Base-by-base conservation (phyloP, 1,284 basidiomycete genomes). In the Ceratobasidium sp. region DNA sequence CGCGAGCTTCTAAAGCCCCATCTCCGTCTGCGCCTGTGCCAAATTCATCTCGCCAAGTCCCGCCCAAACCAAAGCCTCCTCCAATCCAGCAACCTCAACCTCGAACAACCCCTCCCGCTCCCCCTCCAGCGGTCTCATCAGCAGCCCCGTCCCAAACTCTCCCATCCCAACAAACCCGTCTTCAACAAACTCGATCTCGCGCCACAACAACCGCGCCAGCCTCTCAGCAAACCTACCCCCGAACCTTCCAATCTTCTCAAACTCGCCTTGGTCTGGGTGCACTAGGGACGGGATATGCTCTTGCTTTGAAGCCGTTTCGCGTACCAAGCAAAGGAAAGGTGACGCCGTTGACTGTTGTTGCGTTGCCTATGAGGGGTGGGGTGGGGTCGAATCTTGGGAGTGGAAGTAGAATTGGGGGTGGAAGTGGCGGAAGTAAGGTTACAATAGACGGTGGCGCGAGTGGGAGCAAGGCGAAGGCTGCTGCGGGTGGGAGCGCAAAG, bases 191-290 rank as follows among this genome's bases (percentile, higher is more conserved):
- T 11, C 35, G 35, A 38, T 5, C 6, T 11, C 35, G 35, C 35
- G 35, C 35, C 35, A 38, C 35, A 4, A 38, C 35, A 11, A 38
- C 35, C 6, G 35, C 35, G 11, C 63, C 47, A 23, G 44, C 47
- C 28, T 54, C 63, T 28, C 41, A 46, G 9, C 55, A 44, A 23
- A 21, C 21, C 14, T 41, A 43, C n/a, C 38, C 57, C 21, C 63
- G 63, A 35, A 47, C 32, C 11, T 66, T 57, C 28, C 18, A 50
- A 8, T 69, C 64, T 1, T 69, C 64, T n/a, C 64, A 69, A 32
- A 46, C 64, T 4, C 50, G 64, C n/a, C 64, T 69, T 13, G 64
- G 64, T 9, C n/a, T 69, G 14, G 41, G 64, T 9, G 38, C 50
- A 5, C 5, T 57, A 21, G 64, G 64, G 1, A 69, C 14, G 23